A percentile compares a stretch with the other conserved stretches of the same genome.
Conservation (phyloP, 2,329 filamentous ascomycete species). For the Knufia petricola region DNA sequence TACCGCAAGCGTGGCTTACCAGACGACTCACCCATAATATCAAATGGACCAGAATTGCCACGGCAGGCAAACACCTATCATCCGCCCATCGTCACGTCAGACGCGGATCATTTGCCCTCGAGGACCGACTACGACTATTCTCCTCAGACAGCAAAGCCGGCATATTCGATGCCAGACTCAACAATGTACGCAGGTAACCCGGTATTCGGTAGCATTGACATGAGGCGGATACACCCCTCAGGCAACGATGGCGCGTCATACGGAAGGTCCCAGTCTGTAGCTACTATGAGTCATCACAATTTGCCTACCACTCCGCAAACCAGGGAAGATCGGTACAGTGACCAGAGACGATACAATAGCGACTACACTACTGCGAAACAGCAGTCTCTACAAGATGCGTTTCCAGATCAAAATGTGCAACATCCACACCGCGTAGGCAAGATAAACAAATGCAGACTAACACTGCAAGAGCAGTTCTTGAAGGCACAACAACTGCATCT, state of each 20-base stretch:
- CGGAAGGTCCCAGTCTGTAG: slow-evolving; percentile 49
- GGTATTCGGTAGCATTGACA: slow-evolving; percentile 36
- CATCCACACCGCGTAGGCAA: slow-evolving; percentile 29
- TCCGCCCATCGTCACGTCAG: slow-evolving; percentile 37
- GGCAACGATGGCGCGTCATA: slow-evolving; percentile 39
- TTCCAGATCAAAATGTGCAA: slow-evolving; percentile 55
- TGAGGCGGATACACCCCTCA: slow-evolving; percentile 49
- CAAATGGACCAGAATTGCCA: slow-evolving; percentile 35
- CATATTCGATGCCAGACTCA: slow-evolving; percentile 44
- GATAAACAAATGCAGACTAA: slow-evolving; percentile 46
- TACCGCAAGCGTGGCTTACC: slow-evolving; percentile 34
- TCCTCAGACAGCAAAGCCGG: slow-evolving; percentile 32
- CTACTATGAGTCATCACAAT: slow-evolving; percentile 47
- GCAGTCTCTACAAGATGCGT: slow-evolving; percentile 35
- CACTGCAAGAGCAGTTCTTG: slow-evolving; percentile 68
- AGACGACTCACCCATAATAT: slow-evolving; percentile 33
- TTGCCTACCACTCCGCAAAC: slow-evolving; percentile 54
- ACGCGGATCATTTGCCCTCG: slow-evolving; percentile 35
- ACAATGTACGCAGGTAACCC: slow-evolving; percentile 23
- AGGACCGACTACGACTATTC: slow-evolving; percentile 29
- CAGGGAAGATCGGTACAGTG: slow-evolving; percentile 5
- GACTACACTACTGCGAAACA: slow-evolving; percentile 45
- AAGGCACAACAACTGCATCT: slow-evolving; percentile 68
- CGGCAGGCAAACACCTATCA: slow-evolving; percentile 28
- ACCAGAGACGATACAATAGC: neutral